These are phyloP conservation scores for Xylaria telfairii DNA, from an alignment of 495 filamentous ascomycete species.

Conservation along the genomic window DNA sequence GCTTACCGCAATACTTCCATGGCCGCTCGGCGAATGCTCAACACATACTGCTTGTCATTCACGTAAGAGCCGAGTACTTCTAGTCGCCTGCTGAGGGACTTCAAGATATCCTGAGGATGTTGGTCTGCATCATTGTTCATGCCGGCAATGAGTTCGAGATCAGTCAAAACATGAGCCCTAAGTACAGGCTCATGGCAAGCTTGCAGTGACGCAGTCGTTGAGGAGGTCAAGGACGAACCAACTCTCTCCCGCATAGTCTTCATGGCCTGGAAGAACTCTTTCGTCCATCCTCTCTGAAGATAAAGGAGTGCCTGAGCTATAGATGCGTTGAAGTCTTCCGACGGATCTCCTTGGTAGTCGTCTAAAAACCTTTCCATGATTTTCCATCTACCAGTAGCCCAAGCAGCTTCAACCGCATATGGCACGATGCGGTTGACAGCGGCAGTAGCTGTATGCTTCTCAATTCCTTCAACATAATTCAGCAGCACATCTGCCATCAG, in stretches of 20 bases:
- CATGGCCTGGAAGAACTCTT: conserved; percentile 65
- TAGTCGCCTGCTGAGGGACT: conserved; percentile 73
- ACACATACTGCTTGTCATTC: conserved; percentile 89
- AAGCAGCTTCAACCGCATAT: conserved; percentile 87
- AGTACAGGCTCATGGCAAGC: conserved; percentile 82
- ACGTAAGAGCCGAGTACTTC: conserved; percentile 85
- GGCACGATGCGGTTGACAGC: conserved; percentile 68
- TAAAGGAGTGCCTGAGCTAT: conserved; percentile 75
- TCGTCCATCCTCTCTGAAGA: conserved; percentile 60
- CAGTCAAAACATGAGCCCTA: conserved; percentile 83
- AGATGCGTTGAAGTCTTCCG: conserved; percentile 80
- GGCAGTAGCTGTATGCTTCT: conserved; percentile 51
- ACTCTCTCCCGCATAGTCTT: conserved; percentile 70
- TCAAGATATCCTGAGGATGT: conserved; percentile 55
- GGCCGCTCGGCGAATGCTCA: conserved; percentile 83
- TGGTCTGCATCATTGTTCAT: conserved; percentile 43
- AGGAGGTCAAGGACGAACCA: conserved; percentile 72
- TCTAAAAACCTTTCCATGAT: conserved; percentile 72
- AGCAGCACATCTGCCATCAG: conserved; percentile 71
- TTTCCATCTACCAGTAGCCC: conserved; percentile 84
- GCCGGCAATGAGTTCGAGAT: conserved; percentile 80
- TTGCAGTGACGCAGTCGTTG: conserved; percentile 77
- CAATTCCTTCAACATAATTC: conserved; percentile 81
- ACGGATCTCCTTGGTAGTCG: conserved; percentile 54
- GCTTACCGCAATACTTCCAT: conserved; percentile 76